Base-by-base conservation (phyloP, 306 rosid species). In the Crotalaria pallida region DNA sequence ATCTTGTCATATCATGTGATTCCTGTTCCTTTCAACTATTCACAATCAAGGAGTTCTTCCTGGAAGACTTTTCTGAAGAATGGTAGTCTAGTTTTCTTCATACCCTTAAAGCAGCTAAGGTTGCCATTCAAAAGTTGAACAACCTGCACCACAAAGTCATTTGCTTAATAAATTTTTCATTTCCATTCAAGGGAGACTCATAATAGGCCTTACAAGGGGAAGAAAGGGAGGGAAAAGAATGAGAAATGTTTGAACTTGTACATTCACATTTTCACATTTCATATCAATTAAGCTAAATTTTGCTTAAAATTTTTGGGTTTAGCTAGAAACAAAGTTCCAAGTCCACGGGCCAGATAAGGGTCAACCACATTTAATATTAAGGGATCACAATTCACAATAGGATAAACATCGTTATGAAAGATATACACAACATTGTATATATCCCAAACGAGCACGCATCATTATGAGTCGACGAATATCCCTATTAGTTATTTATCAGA, bases 121-220 rank as follows among this genome's bases (percentile, higher is more conserved):
- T 95, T 87, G 7, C 96, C 99, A 44, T 63, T 82, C 77, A 95
- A 69, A 73, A 95, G 84, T 72, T 80, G 88, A 3, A 83, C 74
- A 69, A 95, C 96, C 99, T 94, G 92, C 81, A 80, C 49, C 48
- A 75, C 44, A 26, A 22, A 19, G 16, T 48, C 71, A 80, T 26
- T 41, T 69, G 56, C 71, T 51, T 49, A 41, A 21, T 73, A 15
- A 41, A 48, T 34, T n/a, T n/a, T n/a, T n/a, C n/a, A n/a, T n/a
- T n/a, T n/a, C n/a, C n/a, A n/a, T n/a, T n/a, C n/a, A n/a, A n/a
- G n/a, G n/a, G n/a, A n/a, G n/a, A n/a, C n/a, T n/a, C n/a, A n/a
- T n/a, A n/a, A n/a, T n/a, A n/a, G n/a, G n/a, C n/a, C n/a, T n/a
- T n/a, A n/a, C n/a, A n/a, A n/a, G n/a, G n/a, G n/a, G n/a, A n/a